Evolutionary conservation across 2,329 filamentous ascomycete species (phyloP).

Genomic region (Alternaria angustiovoidea): DNA sequence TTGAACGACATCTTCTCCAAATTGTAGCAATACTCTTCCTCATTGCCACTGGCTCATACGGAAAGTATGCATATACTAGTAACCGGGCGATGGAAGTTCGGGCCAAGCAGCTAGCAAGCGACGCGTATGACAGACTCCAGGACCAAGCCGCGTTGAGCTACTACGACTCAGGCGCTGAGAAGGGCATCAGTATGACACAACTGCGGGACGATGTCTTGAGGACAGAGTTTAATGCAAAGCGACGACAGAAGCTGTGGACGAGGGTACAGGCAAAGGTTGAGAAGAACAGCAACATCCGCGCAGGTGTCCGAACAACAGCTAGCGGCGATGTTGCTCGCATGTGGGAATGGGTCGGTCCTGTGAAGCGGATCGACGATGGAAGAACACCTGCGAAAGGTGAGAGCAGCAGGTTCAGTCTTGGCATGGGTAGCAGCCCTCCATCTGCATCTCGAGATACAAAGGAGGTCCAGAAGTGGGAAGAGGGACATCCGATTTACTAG

Average conservation of each 20-base stretch:
- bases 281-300: slow-evolving; percentile 90
- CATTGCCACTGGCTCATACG: slow-evolving; percentile 62
- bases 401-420: slow-evolving; percentile 45
- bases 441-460: slow-evolving; percentile 40
- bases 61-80: slow-evolving; percentile 68
- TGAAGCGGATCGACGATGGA: slow-evolving; percentile 58
- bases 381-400: slow-evolving; percentile 40
- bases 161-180: slow-evolving; percentile 69
- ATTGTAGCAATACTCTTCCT: slow-evolving; percentile 70
- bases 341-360: slow-evolving; percentile 74
- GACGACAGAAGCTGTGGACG: slow-evolving; percentile 84
- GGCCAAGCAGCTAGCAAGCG: slow-evolving; percentile 82
- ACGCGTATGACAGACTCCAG: slow-evolving; percentile 84
- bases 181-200: slow-evolving; percentile 86
- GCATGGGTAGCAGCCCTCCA: slow-evolving; percentile 43
- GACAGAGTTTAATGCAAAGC: slow-evolving; percentile 76
- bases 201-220: slow-evolving; percentile 89
- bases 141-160: slow-evolving; percentile 83
- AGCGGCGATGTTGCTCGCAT: slow-evolving; percentile 65
- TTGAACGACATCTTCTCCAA: slow-evolving; percentile 88
- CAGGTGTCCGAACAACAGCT: slow-evolving; percentile 70
- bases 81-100: slow-evolving; percentile 72
- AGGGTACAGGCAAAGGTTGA: slow-evolving; percentile 86
- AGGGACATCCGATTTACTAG: slow-evolving; percentile 58
- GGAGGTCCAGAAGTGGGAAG: slow-evolving; percentile 55